Evolutionary conservation across 2,329 filamentous ascomycete genomes (phyloP), one percentile per base, ranked within the genome.

Genomic region (Thielaviopsis populi): DNA sequence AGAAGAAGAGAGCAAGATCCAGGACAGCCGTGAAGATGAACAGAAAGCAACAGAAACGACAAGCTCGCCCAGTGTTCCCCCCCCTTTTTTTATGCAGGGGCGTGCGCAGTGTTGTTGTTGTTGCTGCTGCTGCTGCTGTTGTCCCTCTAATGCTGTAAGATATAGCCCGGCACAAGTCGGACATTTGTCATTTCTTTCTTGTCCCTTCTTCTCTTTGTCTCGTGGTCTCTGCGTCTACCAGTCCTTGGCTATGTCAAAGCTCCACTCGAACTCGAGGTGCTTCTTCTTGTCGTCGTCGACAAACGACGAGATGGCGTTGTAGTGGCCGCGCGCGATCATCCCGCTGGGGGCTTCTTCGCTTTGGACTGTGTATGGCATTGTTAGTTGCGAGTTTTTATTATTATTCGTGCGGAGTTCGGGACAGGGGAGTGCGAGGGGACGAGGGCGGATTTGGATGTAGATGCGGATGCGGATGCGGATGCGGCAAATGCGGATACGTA

Each of bases 211-310:
- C 15, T 37, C 62, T 40, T 63, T 15, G 48, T 27, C 24, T 58
- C 24, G 41, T 63, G 11, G n/a, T 41, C 41, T 33, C 59, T 40
- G 22, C 53, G 37, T 70, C 69, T 85, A 89, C 94, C 94, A 97
- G 74, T 96, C 89, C 83, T 97, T 99, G 77, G 87, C 82, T 74
- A 99, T 96, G 72, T 96, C 88, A 72, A 99, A 97, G 67, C 86
- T 85, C 94, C 94, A 99, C 71, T 95, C 88, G 75, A 99, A 99
- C 73, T 87, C 81, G 68, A 99, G 80, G 76, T 99, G 91, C 68
- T 82, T 86, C 76, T 90, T 85, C 74, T 94, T 87, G 77, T 99
- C 94, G 71, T 99, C 94, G 73, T 99, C 94, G 67, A 96, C 83
- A 74, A 99, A 99, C 75, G 84, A 90, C 69, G 91, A 96, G 67